phyloP scores from a whole-genome alignment of 257 asterid species.

The Nicotiana noctiflora region DNA sequence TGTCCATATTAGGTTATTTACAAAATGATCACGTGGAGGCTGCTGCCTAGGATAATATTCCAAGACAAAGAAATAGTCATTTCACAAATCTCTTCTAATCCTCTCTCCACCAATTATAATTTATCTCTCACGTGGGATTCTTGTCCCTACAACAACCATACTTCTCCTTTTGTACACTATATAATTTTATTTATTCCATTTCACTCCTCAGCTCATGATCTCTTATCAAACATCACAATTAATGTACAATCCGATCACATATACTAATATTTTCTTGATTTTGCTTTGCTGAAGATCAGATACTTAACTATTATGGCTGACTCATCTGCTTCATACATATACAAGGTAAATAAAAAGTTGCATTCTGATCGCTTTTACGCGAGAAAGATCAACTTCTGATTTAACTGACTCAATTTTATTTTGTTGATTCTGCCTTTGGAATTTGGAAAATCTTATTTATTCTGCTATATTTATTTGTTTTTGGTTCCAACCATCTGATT shows the following conservation, averaged over 20 bases:
- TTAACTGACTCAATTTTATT: no score
- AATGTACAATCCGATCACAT: background rate
- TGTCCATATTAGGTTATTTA: background rate
- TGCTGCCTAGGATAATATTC: conserved; percentile 13
- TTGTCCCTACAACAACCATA: conserved; percentile 25
- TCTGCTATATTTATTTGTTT: background rate
- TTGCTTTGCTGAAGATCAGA: background rate
- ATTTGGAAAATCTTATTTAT: background rate
- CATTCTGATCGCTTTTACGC: background rate
- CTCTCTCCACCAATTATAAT: conserved; percentile 59
- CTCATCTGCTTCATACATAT: conserved; percentile 68
- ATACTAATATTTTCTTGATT: background rate
- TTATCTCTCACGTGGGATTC: conserved; percentile 65
- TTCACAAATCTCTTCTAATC: conserved; percentile 56
- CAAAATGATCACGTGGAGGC: conserved; percentile 38
- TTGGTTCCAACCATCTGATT: background rate
- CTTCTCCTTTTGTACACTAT: conserved; percentile 5
- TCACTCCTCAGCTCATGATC: background rate
- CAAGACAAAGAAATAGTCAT: conserved; percentile 22
- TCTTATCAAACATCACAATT: background rate
- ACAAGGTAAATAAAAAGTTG: conserved; percentile 33
- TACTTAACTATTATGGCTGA: conserved; percentile 42
- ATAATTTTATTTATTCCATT: background rate
- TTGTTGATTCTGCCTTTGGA: background rate
- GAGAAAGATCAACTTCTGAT: no score